These are phyloP conservation scores for Erodium trifolium DNA, from an alignment of 441 rosid species.

Conservation along the genomic window DNA sequence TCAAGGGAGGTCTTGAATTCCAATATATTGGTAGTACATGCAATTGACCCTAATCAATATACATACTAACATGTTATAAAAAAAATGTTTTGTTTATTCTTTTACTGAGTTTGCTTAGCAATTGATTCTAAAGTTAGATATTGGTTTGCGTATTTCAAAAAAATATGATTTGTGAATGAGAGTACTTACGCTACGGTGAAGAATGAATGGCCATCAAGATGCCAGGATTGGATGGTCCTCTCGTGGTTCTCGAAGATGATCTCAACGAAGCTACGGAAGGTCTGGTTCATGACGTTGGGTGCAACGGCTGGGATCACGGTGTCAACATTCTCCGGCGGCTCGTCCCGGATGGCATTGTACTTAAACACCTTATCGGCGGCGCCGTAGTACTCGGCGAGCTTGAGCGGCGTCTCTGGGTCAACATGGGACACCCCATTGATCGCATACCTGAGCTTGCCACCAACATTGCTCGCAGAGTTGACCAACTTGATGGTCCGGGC, in stretches of 20 bases:
- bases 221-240: constrained; percentile 69
- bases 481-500: neutral
- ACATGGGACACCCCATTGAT: constrained; percentile 68
- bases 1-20: no score
- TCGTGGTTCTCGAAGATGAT: constrained; percentile 24
- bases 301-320: neutral
- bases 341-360: neutral
- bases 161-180: no score
- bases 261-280: constrained; percentile 29
- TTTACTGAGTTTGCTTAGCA: no score
- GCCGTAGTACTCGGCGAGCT: constrained; percentile 77
- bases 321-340: neutral
- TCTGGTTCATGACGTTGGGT: neutral
- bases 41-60: no score
- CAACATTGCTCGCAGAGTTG: neutral
- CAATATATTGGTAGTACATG: no score
- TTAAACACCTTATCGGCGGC: constrained; percentile 19
- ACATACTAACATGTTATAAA: no score
- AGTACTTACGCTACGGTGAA: constrained; percentile 81
- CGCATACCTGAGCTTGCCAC: constrained; percentile 40
- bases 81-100: no score
- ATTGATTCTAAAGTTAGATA: no score
- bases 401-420: constrained; percentile 38
- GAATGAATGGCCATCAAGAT: constrained; percentile 77
- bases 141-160: no score